Evolutionary conservation across 768 basidiomycete genomes (phyloP), one percentile per base, ranked within the genome.

Genomic region (Pleurotus cornucopiae): DNA sequence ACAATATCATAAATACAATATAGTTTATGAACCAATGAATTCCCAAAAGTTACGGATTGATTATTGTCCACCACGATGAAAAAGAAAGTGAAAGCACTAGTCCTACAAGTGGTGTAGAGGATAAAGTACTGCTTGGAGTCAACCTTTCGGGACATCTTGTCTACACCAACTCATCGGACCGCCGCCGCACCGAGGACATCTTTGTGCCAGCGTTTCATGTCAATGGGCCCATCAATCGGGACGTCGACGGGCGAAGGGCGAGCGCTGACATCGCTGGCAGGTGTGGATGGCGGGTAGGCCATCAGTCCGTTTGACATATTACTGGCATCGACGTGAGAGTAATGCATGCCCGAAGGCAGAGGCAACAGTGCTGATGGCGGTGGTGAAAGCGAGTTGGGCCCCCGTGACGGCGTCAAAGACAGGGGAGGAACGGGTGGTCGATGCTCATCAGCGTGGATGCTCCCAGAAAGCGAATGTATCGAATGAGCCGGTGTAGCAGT

Each of bases 401-500:
- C 61, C 7, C 57, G 62, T 23, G 46, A 54, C 18, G 55, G 56
- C 16, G 61, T 54, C 13, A 62, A 64, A 14, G 67, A 66, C 11
- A 64, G 60, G 13, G 68, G 59, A 5, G 70, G 69, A 3, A 66
- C 62, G n/a, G 61, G 63, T 38, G 34, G 30, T 9, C 12, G 14
- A 13, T 41, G 16, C 16, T 20, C 45, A 20, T 41, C 26, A 41
- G 49, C 23, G 25, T 60, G 58, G 20, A 61, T 21, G 34, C 61
- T 62, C 13, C 60, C 58, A 38, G 57, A 26, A 56, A 60, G 47
- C 16, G 60, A 64, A 52, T 48, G 59, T 14, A 63, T 44, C 3
- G 60, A 61, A 16, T 55, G 52, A 12, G 51, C 47, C 12, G 58
- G 59, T 6, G 62, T 60, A 4, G 60, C 37, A 23, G 56, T 49